phyloP scores from a whole-genome alignment of 1,139 yeast species.

The Pichia sp. region DNA sequence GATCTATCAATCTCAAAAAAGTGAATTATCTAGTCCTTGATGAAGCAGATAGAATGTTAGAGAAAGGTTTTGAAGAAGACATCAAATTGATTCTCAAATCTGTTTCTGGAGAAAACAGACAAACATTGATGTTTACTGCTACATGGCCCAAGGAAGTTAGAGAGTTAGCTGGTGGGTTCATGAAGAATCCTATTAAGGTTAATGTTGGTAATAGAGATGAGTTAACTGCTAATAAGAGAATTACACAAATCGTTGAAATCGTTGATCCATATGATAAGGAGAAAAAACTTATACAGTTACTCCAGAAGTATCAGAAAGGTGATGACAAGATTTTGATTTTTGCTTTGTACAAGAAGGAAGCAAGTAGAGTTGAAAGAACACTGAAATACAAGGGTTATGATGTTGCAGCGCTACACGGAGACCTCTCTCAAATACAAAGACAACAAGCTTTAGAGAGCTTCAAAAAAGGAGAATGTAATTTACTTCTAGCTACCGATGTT shows the following conservation, averaged over 20 bases:
- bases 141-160: slow-evolving; percentile 93
- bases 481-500: slow-evolving; percentile 93
- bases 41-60: slow-evolving; percentile 98
- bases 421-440: slow-evolving; percentile 86
- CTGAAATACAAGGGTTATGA: slow-evolving; percentile 65
- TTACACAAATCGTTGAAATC: slow-evolving; percentile 90
- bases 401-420: slow-evolving; percentile 95
- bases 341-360: slow-evolving; percentile 95
- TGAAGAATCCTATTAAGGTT: slow-evolving; percentile 76
- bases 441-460: slow-evolving; percentile 79
- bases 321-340: slow-evolving; percentile 82
- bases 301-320: slow-evolving; percentile 65
- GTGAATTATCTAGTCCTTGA: slow-evolving; percentile 82
- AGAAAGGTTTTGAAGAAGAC: slow-evolving; percentile 94
- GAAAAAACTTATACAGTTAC: slow-evolving; percentile 58
- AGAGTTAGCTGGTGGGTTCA: slow-evolving; percentile 80
- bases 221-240: slow-evolving; percentile 86
- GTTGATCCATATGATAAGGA: slow-evolving; percentile 81
- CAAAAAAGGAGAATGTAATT: slow-evolving; percentile 69
- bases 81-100: slow-evolving; percentile 70
- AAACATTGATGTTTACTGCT: slow-evolving; percentile 85
- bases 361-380: slow-evolving; percentile 77
- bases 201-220: slow-evolving; percentile 94
- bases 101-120: slow-evolving; percentile 47
- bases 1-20: slow-evolving; percentile 60